These are phyloP conservation scores for Tricholomella constricta DNA, from an alignment of 768 basidiomycete genomes.

Conservation along the genomic window DNA sequence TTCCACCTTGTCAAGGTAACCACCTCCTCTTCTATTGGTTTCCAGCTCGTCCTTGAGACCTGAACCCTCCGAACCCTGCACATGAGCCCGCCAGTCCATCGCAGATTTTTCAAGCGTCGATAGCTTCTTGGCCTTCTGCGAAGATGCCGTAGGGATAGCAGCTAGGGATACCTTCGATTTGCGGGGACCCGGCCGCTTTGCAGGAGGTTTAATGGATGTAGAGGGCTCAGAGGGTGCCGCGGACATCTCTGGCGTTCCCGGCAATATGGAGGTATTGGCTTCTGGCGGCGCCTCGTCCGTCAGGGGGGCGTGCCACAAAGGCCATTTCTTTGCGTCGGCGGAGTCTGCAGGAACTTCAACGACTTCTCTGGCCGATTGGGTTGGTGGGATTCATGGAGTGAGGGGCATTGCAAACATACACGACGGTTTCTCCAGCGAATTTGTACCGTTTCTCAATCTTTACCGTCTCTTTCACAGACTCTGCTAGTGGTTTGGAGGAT, in stretches of 20 bases:
- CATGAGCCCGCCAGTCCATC: slow-evolving; percentile 81
- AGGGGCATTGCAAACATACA: slow-evolving; percentile 45
- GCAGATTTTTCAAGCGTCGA: slow-evolving; percentile 85
- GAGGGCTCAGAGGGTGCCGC: slow-evolving; percentile 9
- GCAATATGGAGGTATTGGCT: slow-evolving; percentile 2
- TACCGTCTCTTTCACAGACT: slow-evolving; percentile 43
- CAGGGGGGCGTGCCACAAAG: slow-evolving; percentile 43
- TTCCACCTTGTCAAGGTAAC: slow-evolving; percentile 84
- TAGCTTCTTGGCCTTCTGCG: slow-evolving; percentile 70
- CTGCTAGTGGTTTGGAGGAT: slow-evolving; percentile 19
- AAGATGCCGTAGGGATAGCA: slow-evolving; percentile 46
- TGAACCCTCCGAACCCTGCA: slow-evolving; percentile 41
- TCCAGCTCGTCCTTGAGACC: slow-evolving; percentile 72
- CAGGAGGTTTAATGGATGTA: slow-evolving; percentile 24
- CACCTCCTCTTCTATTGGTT: slow-evolving; percentile 70
- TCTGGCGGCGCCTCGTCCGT: slow-evolving; percentile 7
- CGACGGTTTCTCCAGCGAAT: slow-evolving; percentile 76
- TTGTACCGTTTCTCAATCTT: slow-evolving; percentile 70
- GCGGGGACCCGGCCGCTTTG: slow-evolving; percentile 62
- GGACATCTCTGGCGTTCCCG: not conserved
- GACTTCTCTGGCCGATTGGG: slow-evolving; percentile 56
- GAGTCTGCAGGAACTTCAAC: slow-evolving; percentile 74
- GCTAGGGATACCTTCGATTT: slow-evolving; percentile 63
- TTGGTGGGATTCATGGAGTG: slow-evolving; percentile 3
- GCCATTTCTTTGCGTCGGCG: slow-evolving; percentile 77